Percentiles rank a stretch among this genome's conserved stretches.
Evolutionary conservation across 2,329 filamentous ascomycete species (phyloP).

Genomic region (Metarhizium guizhouense): DNA sequence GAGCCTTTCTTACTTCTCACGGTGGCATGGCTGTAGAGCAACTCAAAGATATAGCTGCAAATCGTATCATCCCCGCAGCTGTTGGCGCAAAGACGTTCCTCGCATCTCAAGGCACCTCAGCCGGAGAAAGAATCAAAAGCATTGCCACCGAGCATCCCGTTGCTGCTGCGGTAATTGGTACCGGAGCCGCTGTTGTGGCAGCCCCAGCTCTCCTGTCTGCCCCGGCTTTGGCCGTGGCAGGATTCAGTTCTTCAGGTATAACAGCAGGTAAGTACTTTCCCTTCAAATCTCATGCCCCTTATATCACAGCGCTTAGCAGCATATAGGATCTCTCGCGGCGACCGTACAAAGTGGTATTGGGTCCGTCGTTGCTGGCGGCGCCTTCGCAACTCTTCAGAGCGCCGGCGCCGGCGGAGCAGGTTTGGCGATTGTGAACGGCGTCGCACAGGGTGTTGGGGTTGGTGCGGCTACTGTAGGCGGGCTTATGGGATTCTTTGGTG

Average conservation of each 20-base stretch:
- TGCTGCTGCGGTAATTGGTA: neutral
- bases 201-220: neutral
- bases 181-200: neutral
- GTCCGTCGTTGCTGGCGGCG: slow-evolving; percentile 13
- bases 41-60: neutral
- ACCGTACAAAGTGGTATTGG: slow-evolving; percentile 19
- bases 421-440: slow-evolving; percentile 11
- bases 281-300: too few species aligned
- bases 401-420: slow-evolving; percentile 21
- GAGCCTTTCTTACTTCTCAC: neutral
- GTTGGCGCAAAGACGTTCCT: too few species aligned
- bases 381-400: slow-evolving; percentile 23
- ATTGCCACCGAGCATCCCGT: neutral
- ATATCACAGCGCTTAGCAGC: neutral
- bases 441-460: slow-evolving; percentile 9
- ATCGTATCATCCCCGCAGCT: too few species aligned
- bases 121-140: neutral
- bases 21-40: neutral
- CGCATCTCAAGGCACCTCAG: too few species aligned
- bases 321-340: neutral
- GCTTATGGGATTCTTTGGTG: neutral
- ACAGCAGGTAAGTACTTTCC: neutral
- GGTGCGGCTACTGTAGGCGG: neutral
- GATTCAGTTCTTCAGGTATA: neutral
- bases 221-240: neutral